Evolutionary conservation across 805 yeast genomes (phyloP), one percentile per base, ranked within the genome.

Genomic region (Sugiyamaella valdiviana): DNA sequence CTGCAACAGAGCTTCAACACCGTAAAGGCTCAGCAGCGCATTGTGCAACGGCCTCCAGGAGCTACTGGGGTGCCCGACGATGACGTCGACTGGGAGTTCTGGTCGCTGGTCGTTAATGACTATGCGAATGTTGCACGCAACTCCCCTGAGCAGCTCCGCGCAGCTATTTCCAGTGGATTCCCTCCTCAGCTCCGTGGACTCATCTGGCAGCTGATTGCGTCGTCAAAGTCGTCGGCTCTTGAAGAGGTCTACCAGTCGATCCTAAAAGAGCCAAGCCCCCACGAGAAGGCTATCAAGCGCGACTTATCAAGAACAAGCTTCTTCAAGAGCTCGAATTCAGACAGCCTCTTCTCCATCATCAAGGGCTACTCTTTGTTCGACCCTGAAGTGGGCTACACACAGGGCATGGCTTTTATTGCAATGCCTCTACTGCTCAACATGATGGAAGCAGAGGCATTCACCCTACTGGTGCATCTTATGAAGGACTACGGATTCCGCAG

Each of bases 381-480:
- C 64, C 80, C 85, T 1, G 97, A 90, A 45, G 96, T 93, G 44
- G 99, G 99, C 0, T 93, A 93, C 61, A 93, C 97, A 1, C 99
- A 93, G 66, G 98, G 99, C 6, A 89, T 93, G 96, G 95, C 95
- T 1, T 93, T 93, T 61, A 79, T 93, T 39, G 78, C 86, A 0
- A 88, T 88, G 5, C 97, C 99, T 2, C 66, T 93, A 42, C 70
- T 89, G 40, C 73, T 90, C 70, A 86, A 86, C 57, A 77, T 88
- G 81, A 75, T 63, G 6, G 96, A 90, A 55, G 74, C 83, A 41
- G 97, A 91, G 63, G 81, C 95, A 3, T 91, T 91, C 67, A 80
- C 93, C 51, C 64, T 90, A 57, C 71, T 91, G 40, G 86, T 83
- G 14, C 80, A 80, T 42, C 71, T 93, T 52, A 90, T 93, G 97